Percentiles rank a stretch among this genome's conserved stretches.
phyloP scores from a whole-genome alignment of 179 eudicot genomes.

The Beta lomatogona region DNA sequence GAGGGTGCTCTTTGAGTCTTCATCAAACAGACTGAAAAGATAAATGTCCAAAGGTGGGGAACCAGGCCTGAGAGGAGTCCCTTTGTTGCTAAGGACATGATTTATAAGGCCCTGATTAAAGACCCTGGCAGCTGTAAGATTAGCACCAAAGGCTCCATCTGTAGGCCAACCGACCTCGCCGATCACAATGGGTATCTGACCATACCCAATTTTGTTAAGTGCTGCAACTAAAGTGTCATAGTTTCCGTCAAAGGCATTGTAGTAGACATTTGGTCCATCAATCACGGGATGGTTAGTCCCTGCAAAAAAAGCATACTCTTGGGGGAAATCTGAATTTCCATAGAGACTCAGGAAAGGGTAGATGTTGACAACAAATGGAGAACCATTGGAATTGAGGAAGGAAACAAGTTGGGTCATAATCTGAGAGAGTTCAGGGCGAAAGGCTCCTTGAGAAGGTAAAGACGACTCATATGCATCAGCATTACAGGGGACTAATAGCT shows the following conservation, averaged over 20 bases:
- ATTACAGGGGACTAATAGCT: slow-evolving; percentile 86
- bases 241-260: slow-evolving; percentile 90
- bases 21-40: slow-evolving; percentile 76
- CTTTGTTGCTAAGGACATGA: slow-evolving; percentile 59
- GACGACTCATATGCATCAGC: slow-evolving; percentile 80
- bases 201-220: slow-evolving; percentile 63
- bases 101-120: slow-evolving; percentile 80
- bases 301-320: slow-evolving; percentile 81
- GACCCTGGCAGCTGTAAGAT: slow-evolving; percentile 72
- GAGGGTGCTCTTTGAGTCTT: slow-evolving; percentile 74
- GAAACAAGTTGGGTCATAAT: slow-evolving; percentile 70
- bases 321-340: slow-evolving; percentile 78
- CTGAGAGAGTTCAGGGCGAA: slow-evolving; percentile 67
- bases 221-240: slow-evolving; percentile 74
- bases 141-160: slow-evolving; percentile 73
- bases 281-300: slow-evolving; percentile 72
- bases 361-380: slow-evolving; percentile 85
- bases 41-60: slow-evolving; percentile 69
- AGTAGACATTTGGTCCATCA: slow-evolving; percentile 70
- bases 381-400: slow-evolving; percentile 66
- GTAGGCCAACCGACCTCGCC: slow-evolving; percentile 96
- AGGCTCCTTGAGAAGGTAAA: slow-evolving; percentile 82
- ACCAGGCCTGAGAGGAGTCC: slow-evolving; percentile 78
- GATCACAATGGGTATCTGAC: slow-evolving; percentile 73
- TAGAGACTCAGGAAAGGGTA: slow-evolving; percentile 83